A percentile compares a stretch with the other conserved stretches of the same genome.
Conservation (phyloP, 2,329 filamentous ascomycete species). For the Polytolypa hystricis region DNA sequence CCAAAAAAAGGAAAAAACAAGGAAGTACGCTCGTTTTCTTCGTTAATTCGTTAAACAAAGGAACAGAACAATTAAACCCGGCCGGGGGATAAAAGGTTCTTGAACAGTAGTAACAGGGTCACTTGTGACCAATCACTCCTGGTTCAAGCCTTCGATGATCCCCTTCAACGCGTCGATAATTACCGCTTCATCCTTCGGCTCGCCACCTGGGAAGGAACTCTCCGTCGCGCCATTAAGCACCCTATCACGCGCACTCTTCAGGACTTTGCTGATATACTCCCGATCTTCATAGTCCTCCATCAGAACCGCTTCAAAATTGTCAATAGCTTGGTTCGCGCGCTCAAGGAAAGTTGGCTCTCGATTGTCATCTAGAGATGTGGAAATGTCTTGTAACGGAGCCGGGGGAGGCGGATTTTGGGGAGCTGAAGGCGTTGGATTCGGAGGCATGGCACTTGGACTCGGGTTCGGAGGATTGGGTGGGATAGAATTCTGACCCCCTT, state of each 20-base stretch:
- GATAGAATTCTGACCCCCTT: constrained; percentile 4
- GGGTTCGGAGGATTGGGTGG: constrained; percentile 15
- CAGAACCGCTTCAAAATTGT: constrained; percentile 34
- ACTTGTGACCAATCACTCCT: constrained; percentile 10
- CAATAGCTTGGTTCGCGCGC: constrained; percentile 33
- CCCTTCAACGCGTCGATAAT: constrained; percentile 31
- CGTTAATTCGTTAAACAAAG: no score
- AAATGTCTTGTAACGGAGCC: constrained; percentile 8
- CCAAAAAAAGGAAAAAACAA: no score
- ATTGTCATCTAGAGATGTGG: constrained; percentile 8
- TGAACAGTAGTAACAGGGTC: no score
- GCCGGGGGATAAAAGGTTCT: no score
- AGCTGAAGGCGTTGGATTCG: constrained; percentile 9
- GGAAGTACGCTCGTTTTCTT: no score
- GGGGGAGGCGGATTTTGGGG: constrained; percentile 7
- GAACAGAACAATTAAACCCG: neutral
- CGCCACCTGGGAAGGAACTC: constrained; percentile 33
- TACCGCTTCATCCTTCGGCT: constrained; percentile 34
- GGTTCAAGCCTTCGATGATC: constrained; percentile 30
- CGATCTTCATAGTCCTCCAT: constrained; percentile 37
- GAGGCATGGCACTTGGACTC: constrained; percentile 11
- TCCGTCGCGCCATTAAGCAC: constrained; percentile 29
- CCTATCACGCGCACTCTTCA: constrained; percentile 32
- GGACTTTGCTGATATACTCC: constrained; percentile 34
- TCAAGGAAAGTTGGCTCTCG: constrained; percentile 28